Evolutionary conservation across 768 basidiomycete species (phyloP).

Genomic region (Leccinum subgranulosum): DNA sequence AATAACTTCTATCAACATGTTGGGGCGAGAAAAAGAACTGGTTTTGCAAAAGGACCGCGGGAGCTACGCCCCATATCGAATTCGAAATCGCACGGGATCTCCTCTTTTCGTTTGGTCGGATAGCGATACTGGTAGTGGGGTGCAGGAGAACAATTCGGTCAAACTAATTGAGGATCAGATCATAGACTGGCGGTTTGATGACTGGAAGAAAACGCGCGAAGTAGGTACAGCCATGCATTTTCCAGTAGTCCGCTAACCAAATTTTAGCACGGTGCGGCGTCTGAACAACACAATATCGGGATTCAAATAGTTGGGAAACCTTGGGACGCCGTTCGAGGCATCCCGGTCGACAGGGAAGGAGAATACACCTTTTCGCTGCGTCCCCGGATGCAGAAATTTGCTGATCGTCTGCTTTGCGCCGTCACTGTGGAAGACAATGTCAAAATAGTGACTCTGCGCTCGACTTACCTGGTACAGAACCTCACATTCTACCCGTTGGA

Average conservation of each 20-base stretch:
- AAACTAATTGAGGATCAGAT: conserved; percentile 71
- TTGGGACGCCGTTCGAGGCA: conserved; percentile 86
- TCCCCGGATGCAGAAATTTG: conserved; percentile 69
- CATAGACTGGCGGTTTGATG: conserved; percentile 95
- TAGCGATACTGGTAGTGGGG: conserved; percentile 48
- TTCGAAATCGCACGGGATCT: conserved; percentile 89
- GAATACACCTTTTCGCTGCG: conserved; percentile 87
- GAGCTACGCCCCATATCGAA: conserved; percentile 88
- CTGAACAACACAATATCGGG: conserved; percentile 81
- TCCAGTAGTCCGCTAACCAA: neutral
- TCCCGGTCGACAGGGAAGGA: conserved; percentile 93
- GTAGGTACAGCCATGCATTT: conserved; percentile 37
- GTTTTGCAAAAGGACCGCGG: conserved; percentile 78
- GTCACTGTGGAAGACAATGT: conserved; percentile 88
- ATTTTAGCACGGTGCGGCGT: conserved; percentile 41
- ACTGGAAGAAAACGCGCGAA: conserved; percentile 92
- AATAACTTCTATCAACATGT: conserved; percentile 66
- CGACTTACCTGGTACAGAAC: conserved; percentile 90
- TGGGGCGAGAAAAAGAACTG: conserved; percentile 70
- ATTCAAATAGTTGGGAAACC: conserved; percentile 79
- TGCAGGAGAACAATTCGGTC: conserved; percentile 48
- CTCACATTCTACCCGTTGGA: conserved; percentile 89
- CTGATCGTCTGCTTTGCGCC: conserved; percentile 83
- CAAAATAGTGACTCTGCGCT: conserved; percentile 91
- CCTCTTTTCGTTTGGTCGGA: conserved; percentile 85